Base-by-base conservation (phyloP, 2,329 filamentous ascomycete genomes). In the Thermochaetoides dissita region DNA sequence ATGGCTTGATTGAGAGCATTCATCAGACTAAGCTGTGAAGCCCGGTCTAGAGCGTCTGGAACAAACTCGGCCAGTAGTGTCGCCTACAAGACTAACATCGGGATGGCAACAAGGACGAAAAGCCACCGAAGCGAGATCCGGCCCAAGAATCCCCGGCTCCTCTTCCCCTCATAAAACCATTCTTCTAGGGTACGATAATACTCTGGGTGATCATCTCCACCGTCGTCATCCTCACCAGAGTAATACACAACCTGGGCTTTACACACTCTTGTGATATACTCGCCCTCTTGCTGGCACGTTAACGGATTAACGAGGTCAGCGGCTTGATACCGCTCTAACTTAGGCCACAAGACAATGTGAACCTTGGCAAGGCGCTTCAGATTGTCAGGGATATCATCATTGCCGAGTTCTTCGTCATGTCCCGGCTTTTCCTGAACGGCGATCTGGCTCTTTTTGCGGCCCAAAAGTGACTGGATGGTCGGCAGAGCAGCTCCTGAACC, bases 271-370 rank as follows among this genome's bases (percentile, higher is more conserved):
- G 49, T 49, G 41, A 52, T 41, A 9, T 33, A 41, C 39, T 56
- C 53, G 8, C 51, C 52, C 3, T 42, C 24, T 8, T 38, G 43
- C 4, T 34, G n/a, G 11, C 44, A 34, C 7, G 39, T 37, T 5
- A 24, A 7, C 5, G 40, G 37, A 9, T 46, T 42, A 34, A 44
- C n/a, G 10, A 37, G 31, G 30, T 49, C 50, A 7, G 44, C 38
- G 6, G 55, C 49, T 34, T 45, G 50, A 43, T 51, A 55, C 12
- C 58, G 57, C 34, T 53, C 45, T 29, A 61, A 44, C 30, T 43
- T 42, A 2, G 59, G 59, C 55, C 55, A 59, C 28, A 55, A 34
- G 29, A 49, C 47, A 33, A 61, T 55, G 40, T 61, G 57, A 40
- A 60, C 52, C 37, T 57, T 60, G 37, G 50, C 53, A 2, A 49